These are phyloP conservation scores for Suhomyces xylopsoci DNA, from an alignment of 805 yeast genomes.

Conservation along the genomic window DNA sequence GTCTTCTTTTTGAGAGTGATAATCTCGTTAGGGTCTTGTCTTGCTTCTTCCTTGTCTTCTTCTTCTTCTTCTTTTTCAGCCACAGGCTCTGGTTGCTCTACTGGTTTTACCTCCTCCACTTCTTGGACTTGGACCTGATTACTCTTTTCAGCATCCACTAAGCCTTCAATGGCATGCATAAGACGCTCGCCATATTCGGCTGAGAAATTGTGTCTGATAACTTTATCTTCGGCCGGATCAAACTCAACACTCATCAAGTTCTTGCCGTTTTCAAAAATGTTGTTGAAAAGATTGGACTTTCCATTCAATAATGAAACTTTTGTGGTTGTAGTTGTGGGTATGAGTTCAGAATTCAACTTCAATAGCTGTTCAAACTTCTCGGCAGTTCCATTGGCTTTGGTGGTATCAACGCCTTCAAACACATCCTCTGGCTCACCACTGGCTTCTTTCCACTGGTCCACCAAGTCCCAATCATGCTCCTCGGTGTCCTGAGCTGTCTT, in stretches of 20 bases:
- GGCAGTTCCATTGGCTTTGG: conserved; percentile 11
- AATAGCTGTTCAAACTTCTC: conserved; percentile 9
- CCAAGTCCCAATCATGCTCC: conserved; percentile 36
- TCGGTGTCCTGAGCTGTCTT: conserved; percentile 32
- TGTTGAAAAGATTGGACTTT: conserved; percentile 15
- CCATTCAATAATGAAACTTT: conserved; percentile 3
- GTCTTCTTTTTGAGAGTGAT: conserved; percentile 29
- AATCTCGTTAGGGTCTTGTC: conserved; percentile 32
- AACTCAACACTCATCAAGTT: conserved; percentile 12
- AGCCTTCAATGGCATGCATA: conserved; percentile 8
- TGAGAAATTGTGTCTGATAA: conserved; percentile 16
- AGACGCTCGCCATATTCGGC: conserved; percentile 15
- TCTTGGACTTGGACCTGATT: conserved; percentile 7
- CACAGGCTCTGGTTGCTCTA: conserved; percentile 1
- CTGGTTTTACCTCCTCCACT: conserved; percentile 9
- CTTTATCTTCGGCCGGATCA: conserved; percentile 6
- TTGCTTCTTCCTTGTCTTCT: not conserved
- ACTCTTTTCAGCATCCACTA: conserved; percentile 9
- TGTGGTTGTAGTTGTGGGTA: not conserved
- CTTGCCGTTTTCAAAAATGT: conserved; percentile 4
- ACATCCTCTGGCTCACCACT: conserved; percentile 4
- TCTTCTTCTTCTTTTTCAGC: conserved; percentile 3
- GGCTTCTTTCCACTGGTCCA: conserved; percentile 23
- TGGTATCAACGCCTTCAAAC: conserved; percentile 12
- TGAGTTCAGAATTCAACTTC: conserved; percentile 9